phyloP scores from a whole-genome alignment of 2,329 filamentous ascomycete species.

The Phaeosphaeriaceae sp. region DNA sequence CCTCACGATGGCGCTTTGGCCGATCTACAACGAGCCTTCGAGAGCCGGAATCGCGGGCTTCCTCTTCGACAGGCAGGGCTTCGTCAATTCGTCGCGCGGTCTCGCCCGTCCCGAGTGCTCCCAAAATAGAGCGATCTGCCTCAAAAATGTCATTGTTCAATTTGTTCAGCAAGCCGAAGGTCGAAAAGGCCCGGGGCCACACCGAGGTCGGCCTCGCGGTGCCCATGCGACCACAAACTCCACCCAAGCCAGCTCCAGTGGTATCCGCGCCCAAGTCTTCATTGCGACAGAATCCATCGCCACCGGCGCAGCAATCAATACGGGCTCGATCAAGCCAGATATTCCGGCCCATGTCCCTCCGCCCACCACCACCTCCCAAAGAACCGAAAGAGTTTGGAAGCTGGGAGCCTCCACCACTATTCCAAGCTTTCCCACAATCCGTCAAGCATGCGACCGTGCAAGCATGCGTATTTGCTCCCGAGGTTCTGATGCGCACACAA shows the following conservation, averaged over 20 bases:
- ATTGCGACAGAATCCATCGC: slow-evolving; percentile 38
- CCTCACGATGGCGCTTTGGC: slow-evolving; percentile 47
- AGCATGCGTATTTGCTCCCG: slow-evolving; percentile 71
- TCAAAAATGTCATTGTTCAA: slow-evolving; percentile 59
- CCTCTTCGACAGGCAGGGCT: slow-evolving; percentile 5
- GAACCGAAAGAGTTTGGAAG: slow-evolving; percentile 39
- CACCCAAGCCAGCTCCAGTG: slow-evolving; percentile 25
- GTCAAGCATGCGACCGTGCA: slow-evolving; percentile 76
- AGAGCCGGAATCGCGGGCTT: slow-evolving; percentile 21
- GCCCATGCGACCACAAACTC: slow-evolving; percentile 42
- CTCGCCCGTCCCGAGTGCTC: slow-evolving; percentile 19
- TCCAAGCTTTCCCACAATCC: slow-evolving; percentile 86
- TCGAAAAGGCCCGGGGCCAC: slow-evolving; percentile 56
- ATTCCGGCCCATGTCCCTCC: slow-evolving; percentile 40
- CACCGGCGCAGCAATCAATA: slow-evolving; percentile 36
- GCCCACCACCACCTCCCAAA: slow-evolving; percentile 17
- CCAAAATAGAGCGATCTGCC: slow-evolving; percentile 40
- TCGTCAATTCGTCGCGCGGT: slow-evolving; percentile 6
- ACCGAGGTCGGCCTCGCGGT: slow-evolving; percentile 51
- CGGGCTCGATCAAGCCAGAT: slow-evolving; percentile 42
- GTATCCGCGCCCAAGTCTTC: slow-evolving; percentile 36
- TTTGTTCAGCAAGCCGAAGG: slow-evolving; percentile 58
- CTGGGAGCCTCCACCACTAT: slow-evolving; percentile 71
- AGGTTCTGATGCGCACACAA: slow-evolving; percentile 68
- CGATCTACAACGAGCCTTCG: slow-evolving; percentile 41